phyloP scores from a whole-genome alignment of 495 filamentous ascomycete genomes.

The Podospora bellae-mahoneyi region DNA sequence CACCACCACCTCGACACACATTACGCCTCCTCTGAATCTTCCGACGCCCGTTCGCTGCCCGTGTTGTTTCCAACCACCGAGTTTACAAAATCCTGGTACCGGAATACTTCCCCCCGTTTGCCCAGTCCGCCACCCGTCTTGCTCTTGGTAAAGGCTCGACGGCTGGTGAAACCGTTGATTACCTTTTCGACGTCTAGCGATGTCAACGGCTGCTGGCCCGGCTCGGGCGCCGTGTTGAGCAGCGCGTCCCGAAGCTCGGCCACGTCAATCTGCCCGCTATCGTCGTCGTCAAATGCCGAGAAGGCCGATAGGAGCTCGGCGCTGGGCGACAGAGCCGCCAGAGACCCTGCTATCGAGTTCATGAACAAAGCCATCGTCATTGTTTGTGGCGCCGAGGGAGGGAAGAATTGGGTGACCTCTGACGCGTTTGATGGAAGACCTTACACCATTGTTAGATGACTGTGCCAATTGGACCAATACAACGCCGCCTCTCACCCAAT shows the following conservation, averaged over 20 bases:
- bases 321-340: conserved; percentile 68
- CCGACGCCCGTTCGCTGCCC: conserved; percentile 33
- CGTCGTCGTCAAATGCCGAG: conserved; percentile 91
- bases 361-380: conserved; percentile 83
- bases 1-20: neutral
- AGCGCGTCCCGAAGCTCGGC: conserved; percentile 78
- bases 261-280: conserved; percentile 87
- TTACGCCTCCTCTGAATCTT: conserved; percentile 31
- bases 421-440: conserved; percentile 52
- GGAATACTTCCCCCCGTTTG: conserved; percentile 68
- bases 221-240: conserved; percentile 72
- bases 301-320: conserved; percentile 82
- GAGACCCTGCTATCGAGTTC: conserved; percentile 65
- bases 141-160: conserved; percentile 66
- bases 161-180: conserved; percentile 76
- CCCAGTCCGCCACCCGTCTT: conserved; percentile 39
- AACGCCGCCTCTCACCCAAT: conserved; percentile 51
- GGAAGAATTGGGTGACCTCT: conserved; percentile 72
- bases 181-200: conserved; percentile 79
- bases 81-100: conserved; percentile 73
- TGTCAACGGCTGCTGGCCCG: conserved; percentile 62
- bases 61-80: conserved; percentile 51
- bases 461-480: neutral
- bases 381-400: conserved; percentile 58
- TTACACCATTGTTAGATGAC: conserved; percentile 21